Conservation (phyloP, 441 rosid genomes). For the Gossypium schwendimanii region DNA sequence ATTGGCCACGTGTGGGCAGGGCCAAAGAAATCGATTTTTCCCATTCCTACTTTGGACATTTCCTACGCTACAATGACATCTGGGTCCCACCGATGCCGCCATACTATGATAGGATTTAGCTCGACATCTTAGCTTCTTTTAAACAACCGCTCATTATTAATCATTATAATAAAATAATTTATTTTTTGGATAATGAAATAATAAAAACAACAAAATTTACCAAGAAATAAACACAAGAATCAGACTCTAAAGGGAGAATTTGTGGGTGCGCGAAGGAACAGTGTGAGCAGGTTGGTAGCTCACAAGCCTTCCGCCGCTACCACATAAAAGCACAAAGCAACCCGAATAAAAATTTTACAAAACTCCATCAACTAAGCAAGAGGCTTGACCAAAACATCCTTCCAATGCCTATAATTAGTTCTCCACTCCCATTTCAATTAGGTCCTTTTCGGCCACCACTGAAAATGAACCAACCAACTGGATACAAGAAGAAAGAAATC, state of each 20-base stretch:
- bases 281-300: not conserved
- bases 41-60: constrained; percentile 21
- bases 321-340: constrained; percentile 9
- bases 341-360: not conserved
- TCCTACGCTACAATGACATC: constrained; percentile 21
- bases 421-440: not conserved
- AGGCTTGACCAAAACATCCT: constrained; percentile 13
- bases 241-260: not conserved
- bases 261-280: not conserved
- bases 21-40: constrained; percentile 27
- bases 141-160: not conserved
- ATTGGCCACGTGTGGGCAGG: constrained; percentile 43
- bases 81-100: constrained; percentile 8
- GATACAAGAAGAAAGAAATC: not conserved
- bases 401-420: constrained; percentile 8
- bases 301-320: constrained; percentile 16
- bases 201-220: constrained; percentile 4
- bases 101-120: not conserved
- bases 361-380: not conserved
- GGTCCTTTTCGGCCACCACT: constrained; percentile 13
- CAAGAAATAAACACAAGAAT: not conserved
- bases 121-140: constrained; percentile 8
- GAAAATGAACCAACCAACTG: constrained; percentile 14
- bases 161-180: not conserved
- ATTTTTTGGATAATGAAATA: not conserved